Evolutionary conservation across 2,329 filamentous ascomycete genomes (phyloP), one percentile per base, ranked within the genome.

Genomic region (Westerdykella aurantiaca): DNA sequence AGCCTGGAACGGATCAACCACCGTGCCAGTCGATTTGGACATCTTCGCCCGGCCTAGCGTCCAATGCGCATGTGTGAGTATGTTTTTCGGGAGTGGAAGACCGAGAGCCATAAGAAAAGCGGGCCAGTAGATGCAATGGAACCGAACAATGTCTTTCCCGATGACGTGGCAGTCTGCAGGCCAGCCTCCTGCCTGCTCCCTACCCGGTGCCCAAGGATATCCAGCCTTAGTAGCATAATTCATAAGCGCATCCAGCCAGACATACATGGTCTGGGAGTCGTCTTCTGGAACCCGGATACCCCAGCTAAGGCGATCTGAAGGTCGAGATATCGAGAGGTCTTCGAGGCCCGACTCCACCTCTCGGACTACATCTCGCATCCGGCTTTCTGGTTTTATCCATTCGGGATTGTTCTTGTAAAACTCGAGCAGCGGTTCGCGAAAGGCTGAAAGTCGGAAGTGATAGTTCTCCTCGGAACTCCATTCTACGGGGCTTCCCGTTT

Each of bases 71-170:
- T 98, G 93, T 41, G 88, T 88, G 2, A 98, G 73, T 25, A 98
- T 79, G 50, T 82, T 82, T 59, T 82, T 84, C 1, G 93, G 88
- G 1, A 86, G 72, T 1, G 88, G 85, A 4, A 97, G 74, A 41
- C 83, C 82, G 12, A 96, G 73, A 1, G 93, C 91, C 77, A 98
- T 85, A 13, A 98, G 81, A 55, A 98, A 85, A 3, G 93, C 93
- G 0, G 93, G 93, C 93, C 94, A 98, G 73, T 98, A 98, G 38
- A 98, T 83, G 67, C 88, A 91, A 65, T 98, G 94, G 68, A 98
- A 98, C 14, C 76, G 85, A 45, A 95, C 75, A 52, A 98, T 98
- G 65, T 98, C 93, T 69, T 98, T 98, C 39, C 93, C 93, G 43
- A 98, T 84, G 21, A 98, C 81, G 37, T 98, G 93, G 14, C 93